Percentiles rank a stretch among this genome's conserved stretches.
phyloP scores from a whole-genome alignment of 768 basidiomycete genomes.

The Phylloporus arenicola region DNA sequence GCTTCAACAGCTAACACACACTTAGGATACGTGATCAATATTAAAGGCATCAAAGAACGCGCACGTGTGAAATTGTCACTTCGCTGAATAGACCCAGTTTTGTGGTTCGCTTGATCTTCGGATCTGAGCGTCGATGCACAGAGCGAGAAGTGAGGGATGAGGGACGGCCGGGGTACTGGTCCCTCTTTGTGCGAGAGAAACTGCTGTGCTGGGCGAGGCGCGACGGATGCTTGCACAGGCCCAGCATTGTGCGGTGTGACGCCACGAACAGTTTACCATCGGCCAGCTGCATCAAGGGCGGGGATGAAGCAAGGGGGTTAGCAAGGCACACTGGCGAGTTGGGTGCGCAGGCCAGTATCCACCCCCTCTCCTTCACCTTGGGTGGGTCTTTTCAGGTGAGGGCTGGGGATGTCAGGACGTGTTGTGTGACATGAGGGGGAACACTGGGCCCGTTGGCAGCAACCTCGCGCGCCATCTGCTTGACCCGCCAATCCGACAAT shows the following conservation, averaged over 20 bases:
- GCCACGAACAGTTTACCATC: constrained; percentile 35
- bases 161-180: no score
- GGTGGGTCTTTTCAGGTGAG: constrained; percentile 33
- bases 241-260: no score
- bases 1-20: constrained; percentile 52
- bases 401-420: no score
- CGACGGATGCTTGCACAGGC: no score
- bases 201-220: no score
- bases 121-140: no score
- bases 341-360: constrained; percentile 18
- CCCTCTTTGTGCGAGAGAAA: no score
- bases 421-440: background rate
- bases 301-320: constrained; percentile 19
- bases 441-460: constrained; percentile 25
- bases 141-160: no score
- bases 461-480: constrained; percentile 21
- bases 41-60: constrained; percentile 9
- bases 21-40: background rate
- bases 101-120: constrained; percentile 61
- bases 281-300: background rate
- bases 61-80: constrained; percentile 56
- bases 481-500: constrained; percentile 23
- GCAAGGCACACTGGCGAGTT: constrained; percentile 23
- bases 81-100: constrained; percentile 74
- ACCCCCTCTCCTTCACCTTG: constrained; percentile 20